Evolutionary conservation across 2,329 filamentous ascomycete genomes (phyloP), one percentile per base, ranked within the genome.

Genomic region (Nemania sp.): DNA sequence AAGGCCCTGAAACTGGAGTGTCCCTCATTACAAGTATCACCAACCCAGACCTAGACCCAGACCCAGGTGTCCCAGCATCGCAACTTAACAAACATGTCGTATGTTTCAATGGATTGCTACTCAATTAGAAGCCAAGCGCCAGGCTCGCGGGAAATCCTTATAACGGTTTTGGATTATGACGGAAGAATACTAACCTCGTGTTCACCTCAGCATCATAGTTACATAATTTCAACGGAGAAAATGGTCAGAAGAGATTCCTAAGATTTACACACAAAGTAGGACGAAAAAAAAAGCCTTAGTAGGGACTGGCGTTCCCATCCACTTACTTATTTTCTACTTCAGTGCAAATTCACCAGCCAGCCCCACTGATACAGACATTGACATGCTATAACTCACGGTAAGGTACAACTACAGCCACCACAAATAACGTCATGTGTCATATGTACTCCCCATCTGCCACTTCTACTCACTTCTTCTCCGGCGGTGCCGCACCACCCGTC

Each of bases 401-500:
- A 26, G n/a, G 35, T 49, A 54, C 18, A 3, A 53, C 51, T 13
- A 55, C 20, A 51, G 13, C 32, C 24, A 38, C 54, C 22, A 58
- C 32, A 35, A 52, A 53, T 20, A 15, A 24, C 38, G 41, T 11
- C 26, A 24, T 38, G 35, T 41, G 26, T 26, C 43, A 47, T 52
- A 59, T 22, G 22, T 53, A 29, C 5, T 6, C 24, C 24, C 38
- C 22, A 11, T 29, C 45, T 24, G 18, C 29, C 22, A 24, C 7
- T 51, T 58, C 76, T 41, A 73, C 76, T 85, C 47, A 69, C 43
- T 69, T 81, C 79, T 85, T 82, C 78, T 89, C 83, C 62, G 87
- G 80, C 10, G 85, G 83, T 27, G 85, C 82, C 8, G 84, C 81
- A 51, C 92, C 92, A 67, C 93, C 93, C 0, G 93, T 97, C 3